Conservation (phyloP, 2,329 filamentous ascomycete genomes). For the Pestalotiopsis sp. region DNA sequence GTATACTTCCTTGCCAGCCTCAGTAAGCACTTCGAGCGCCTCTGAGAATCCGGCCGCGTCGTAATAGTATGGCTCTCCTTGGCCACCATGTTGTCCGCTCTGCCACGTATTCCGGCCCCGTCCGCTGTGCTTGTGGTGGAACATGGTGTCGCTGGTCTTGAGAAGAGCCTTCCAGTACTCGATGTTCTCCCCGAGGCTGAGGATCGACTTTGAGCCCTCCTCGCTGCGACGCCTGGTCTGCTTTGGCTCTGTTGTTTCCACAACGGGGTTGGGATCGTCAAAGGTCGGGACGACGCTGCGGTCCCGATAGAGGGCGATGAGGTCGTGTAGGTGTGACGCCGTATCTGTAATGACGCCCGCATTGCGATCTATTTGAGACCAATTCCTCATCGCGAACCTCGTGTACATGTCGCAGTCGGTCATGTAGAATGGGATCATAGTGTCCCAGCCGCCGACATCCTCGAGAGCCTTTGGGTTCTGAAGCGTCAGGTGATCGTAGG, state of each 20-base stretch:
- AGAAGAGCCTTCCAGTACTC: constrained; percentile 31
- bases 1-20: constrained; percentile 35
- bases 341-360: constrained; percentile 49
- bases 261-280: constrained; percentile 37
- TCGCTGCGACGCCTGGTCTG: constrained; percentile 18
- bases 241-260: constrained; percentile 2
- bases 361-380: constrained; percentile 39
- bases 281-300: constrained; percentile 38
- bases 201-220: constrained; percentile 14
- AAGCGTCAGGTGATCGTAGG: constrained; percentile 59
- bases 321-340: constrained; percentile 45
- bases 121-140: constrained; percentile 42
- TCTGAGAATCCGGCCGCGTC: constrained; percentile 37
- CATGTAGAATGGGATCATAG: constrained; percentile 59
- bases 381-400: constrained; percentile 48
- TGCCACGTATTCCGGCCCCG: constrained; percentile 46
- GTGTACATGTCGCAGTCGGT: constrained; percentile 60
- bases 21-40: constrained; percentile 35
- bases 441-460: constrained; percentile 58
- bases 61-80: constrained; percentile 45
- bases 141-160: constrained; percentile 38
- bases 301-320: constrained; percentile 48
- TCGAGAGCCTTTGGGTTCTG: constrained; percentile 56
- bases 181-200: constrained; percentile 22
- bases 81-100: constrained; percentile 39